Conservation (phyloP, 2,329 filamentous ascomycete genomes). For the Magnaporthiopsis poae region DNA sequence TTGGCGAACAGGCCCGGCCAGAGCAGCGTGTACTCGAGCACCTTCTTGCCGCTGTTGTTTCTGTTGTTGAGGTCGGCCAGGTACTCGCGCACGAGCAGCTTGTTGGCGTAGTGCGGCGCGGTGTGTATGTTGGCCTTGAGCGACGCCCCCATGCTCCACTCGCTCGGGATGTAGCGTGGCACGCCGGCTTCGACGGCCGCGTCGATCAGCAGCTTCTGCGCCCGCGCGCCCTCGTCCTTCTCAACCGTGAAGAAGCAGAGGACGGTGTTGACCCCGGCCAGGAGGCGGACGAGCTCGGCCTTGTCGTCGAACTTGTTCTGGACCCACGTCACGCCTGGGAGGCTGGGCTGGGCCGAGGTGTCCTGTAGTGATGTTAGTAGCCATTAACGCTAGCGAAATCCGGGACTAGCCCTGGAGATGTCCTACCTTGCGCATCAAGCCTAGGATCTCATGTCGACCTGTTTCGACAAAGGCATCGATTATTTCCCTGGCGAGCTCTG, state of each 20-base stretch:
- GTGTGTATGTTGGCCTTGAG: conserved; percentile 19
- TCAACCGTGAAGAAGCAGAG: conserved; percentile 4
- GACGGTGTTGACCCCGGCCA: conserved; percentile 9
- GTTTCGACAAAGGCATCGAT: conserved; percentile 9
- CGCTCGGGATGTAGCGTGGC: conserved; percentile 51
- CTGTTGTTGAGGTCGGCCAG: conserved; percentile 38
- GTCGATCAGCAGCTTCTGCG: conserved; percentile 36
- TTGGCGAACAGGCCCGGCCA: conserved; percentile 45
- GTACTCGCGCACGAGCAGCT: conserved; percentile 39
- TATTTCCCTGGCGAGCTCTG: conserved; percentile 11
- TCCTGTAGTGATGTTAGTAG: not conserved
- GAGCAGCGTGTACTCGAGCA: conserved; percentile 47
- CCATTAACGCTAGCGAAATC: no score
- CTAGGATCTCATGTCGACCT: conserved; percentile 10
- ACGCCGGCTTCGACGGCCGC: conserved; percentile 50
- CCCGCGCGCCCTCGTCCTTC: not conserved
- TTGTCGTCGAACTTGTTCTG: conserved; percentile 5
- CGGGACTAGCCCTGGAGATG: no score
- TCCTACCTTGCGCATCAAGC: conserved; percentile 9
- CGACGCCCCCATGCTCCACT: conserved; percentile 33
- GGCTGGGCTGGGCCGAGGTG: not conserved
- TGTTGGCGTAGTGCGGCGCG: conserved; percentile 40
- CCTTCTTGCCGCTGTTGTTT: conserved; percentile 7
- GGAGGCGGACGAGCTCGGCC: conserved; percentile 5
- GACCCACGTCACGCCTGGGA: conserved; percentile 3